Base-by-base conservation (phyloP, 2,329 filamentous ascomycete genomes). In the Diaporthe eres region DNA sequence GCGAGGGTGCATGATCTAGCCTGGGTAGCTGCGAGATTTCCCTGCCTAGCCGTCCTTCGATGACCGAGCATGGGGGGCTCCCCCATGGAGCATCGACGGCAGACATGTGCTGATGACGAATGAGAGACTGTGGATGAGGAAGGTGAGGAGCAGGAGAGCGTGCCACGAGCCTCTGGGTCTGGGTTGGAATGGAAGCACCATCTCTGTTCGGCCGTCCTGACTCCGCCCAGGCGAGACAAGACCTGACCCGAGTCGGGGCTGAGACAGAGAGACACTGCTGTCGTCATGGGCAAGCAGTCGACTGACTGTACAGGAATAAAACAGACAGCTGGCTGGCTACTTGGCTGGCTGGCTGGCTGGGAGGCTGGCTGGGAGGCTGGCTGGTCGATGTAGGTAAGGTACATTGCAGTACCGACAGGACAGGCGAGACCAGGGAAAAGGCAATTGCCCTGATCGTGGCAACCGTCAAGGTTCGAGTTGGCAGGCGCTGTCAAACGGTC, bases 181-280 rank as follows among this genome's bases (percentile, higher is more conserved):
- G 42, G 47, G 28, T 31, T 73, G 71, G 71, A 73, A 73, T 73
- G 71, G 71, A 73, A 73, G 71, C 57, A 73, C 39, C 57, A 71
- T 37, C 39, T 65, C 39, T 47, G 60, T 51, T 34, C n/a, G 28
- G 28, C 44, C 47, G 44, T 68, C 49, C 47, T 28, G 19, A 49
- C 42, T 65, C 61, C 22, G 17, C 65, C 65, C n/a, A 47, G 61
- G 22, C 71, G 19, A 49, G 22, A 12, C 39, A 49, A 63, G 61
- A 63, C 34, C 53, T 47, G 72, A 57, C 53, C 34, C 31, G 57
- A 49, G 61, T 65, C 61, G 60, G 39, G 39, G 31, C 42, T 72
- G 74, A 76, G 74, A 76, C 74, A 71, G 37, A 47, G 71, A 51
- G 61, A 72, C 63, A 70, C n/a, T 47, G 61, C 47, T 28, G 47